phyloP scores from a whole-genome alignment of 768 basidiomycete species.

The Krasilnikovozyma curviuscula region DNA sequence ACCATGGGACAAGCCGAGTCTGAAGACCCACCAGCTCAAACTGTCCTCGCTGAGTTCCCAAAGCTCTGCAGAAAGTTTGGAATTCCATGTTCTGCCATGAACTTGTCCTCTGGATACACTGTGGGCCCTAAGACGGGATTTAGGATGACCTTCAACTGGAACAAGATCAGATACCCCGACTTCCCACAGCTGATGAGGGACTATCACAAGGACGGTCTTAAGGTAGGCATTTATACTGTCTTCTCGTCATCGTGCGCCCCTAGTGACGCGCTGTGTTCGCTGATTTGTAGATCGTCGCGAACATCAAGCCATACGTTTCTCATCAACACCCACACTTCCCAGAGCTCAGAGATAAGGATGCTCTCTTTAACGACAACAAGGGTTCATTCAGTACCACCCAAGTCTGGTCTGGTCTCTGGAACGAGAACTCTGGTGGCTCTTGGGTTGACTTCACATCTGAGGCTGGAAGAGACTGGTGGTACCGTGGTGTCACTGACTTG shows the following conservation, averaged over 20 bases:
- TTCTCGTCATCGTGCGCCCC: no score
- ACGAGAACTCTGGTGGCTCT: slow-evolving; percentile 18
- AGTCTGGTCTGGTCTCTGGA: slow-evolving; percentile 20
- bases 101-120: slow-evolving; percentile 25
- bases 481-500: slow-evolving; percentile 19
- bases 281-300: slow-evolving; percentile 20
- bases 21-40: slow-evolving; percentile 21
- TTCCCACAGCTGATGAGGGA: slow-evolving; percentile 20
- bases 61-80: slow-evolving; percentile 22
- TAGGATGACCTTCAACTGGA: slow-evolving; percentile 5
- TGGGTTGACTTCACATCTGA: slow-evolving; percentile 24
- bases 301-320: slow-evolving; percentile 24
- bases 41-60: slow-evolving; percentile 21
- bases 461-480: slow-evolving; percentile 24
- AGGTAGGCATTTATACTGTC: background rate
- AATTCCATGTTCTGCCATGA: slow-evolving; percentile 25
- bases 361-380: slow-evolving; percentile 21
- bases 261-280: no score
- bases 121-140: slow-evolving; percentile 7
- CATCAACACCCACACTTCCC: slow-evolving; percentile 20
- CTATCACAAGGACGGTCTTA: slow-evolving; percentile 24
- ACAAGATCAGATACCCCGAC: slow-evolving; percentile 22
- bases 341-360: slow-evolving; percentile 14
- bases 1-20: slow-evolving; percentile 24
- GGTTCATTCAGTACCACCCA: slow-evolving; percentile 13